phyloP scores from a whole-genome alignment of 2,329 filamentous ascomycete species.

The Penicillium occitanis region DNA sequence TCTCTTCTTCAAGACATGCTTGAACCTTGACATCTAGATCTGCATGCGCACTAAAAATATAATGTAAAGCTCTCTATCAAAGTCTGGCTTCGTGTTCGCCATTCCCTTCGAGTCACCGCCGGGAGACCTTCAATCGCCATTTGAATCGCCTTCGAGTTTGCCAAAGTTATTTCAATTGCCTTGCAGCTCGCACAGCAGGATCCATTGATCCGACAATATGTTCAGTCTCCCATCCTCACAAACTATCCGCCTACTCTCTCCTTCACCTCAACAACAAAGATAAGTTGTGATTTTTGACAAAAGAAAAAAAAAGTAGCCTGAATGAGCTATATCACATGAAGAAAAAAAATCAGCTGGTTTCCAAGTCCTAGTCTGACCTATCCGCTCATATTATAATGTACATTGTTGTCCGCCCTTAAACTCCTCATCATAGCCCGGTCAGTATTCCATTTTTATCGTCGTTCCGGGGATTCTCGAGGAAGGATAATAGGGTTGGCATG shows the following conservation, averaged over 20 bases:
- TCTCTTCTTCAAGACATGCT: background rate
- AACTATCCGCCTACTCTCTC: background rate
- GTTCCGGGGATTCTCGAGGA: conserved; percentile 44
- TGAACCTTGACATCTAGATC: background rate
- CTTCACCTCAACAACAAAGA: background rate
- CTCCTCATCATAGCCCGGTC: background rate
- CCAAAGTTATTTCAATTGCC: background rate
- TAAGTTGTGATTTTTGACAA: background rate
- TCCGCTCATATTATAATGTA: background rate
- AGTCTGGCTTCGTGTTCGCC: background rate
- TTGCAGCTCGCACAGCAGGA: background rate
- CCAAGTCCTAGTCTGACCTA: background rate
- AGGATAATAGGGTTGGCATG: conserved; percentile 72
- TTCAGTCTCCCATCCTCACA: background rate
- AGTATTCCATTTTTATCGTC: conserved; percentile 29
- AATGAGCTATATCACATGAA: background rate
- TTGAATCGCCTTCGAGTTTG: background rate
- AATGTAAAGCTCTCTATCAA: background rate
- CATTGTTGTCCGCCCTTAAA: background rate
- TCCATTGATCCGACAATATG: background rate
- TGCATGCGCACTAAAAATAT: background rate
- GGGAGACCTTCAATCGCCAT: background rate
- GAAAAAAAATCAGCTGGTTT: background rate
- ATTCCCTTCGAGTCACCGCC: background rate
- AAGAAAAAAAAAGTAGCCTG: background rate